These are phyloP conservation scores for Phylloporus gajari DNA, from an alignment of 1,284 basidiomycete species.

Conservation along the genomic window DNA sequence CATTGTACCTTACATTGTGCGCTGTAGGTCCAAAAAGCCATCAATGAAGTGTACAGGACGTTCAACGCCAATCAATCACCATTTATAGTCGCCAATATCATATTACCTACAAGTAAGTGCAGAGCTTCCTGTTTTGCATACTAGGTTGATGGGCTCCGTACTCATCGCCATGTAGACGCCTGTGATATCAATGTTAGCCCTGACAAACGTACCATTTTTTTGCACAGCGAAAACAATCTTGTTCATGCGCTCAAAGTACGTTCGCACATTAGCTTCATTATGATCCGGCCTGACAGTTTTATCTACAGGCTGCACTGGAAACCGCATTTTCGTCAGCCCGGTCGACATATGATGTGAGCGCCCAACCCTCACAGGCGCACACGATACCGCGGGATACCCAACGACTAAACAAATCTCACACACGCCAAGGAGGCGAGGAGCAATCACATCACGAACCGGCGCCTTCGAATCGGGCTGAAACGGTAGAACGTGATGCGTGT, in stretches of 20 bases:
- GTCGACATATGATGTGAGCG: constrained; percentile 15
- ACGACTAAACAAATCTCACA: constrained; percentile 1
- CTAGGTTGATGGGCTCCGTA: background rate
- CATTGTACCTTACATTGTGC: background rate
- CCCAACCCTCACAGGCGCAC: constrained; percentile 18
- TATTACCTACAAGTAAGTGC: constrained; percentile 78
- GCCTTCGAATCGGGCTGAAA: background rate
- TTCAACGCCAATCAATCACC: constrained; percentile 86
- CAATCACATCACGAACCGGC: constrained; percentile 1
- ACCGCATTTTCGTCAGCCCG: constrained; percentile 67
- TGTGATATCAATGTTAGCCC: constrained; percentile 98
- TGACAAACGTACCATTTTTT: constrained; percentile 93
- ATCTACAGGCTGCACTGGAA: constrained; percentile 59
- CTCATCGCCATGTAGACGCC: constrained; percentile 60
- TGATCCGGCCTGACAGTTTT: too few relatives aligned
- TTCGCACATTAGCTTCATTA: background rate
- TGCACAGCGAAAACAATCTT: constrained; percentile 89
- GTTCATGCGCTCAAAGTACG: constrained; percentile 82
- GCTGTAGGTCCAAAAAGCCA: constrained; percentile 77
- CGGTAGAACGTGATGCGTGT: too few relatives aligned
- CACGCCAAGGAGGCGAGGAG: constrained; percentile 7
- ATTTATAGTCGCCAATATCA: constrained; percentile 85
- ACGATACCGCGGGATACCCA: constrained; percentile 2
- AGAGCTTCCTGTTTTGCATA: background rate
- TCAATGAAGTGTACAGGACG: constrained; percentile 89